These are phyloP conservation scores for Pelagophyceae sp. DNA, from an alignment of 352 stramenopile genomes.

Conservation along the genomic window DNA sequence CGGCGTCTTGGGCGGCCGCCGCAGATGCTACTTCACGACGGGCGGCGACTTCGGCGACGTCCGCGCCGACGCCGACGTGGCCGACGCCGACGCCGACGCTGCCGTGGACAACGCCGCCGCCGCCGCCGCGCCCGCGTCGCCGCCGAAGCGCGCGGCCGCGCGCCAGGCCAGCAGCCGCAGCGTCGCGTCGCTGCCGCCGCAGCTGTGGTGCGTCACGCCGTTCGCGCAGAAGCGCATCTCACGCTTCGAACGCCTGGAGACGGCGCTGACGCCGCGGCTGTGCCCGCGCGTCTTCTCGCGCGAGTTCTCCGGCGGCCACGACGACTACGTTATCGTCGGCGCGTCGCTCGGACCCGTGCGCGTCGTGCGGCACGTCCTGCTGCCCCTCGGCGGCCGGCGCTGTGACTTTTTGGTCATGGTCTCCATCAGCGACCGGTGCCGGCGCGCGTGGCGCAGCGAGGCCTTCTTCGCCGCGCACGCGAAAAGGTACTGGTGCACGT, in stretches of 20 bases:
- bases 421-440: constrained; percentile 10
- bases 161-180: no score
- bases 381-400: not conserved
- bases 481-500: not conserved
- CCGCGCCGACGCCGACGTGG: not conserved
- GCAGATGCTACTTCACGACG: constrained; percentile 15
- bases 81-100: not conserved
- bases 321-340: constrained; percentile 16
- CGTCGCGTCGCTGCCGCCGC: constrained; percentile 3
- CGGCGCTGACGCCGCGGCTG: constrained; percentile 5
- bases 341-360: not conserved
- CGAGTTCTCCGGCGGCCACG: constrained; percentile 7
- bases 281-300: constrained; percentile 11
- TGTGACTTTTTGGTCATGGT: constrained; percentile 7
- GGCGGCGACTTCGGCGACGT: not conserved
- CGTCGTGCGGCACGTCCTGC: not conserved
- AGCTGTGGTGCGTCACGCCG: constrained; percentile 21
- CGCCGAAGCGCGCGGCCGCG: not conserved
- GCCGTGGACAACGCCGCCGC: not conserved
- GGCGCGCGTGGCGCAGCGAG: not conserved
- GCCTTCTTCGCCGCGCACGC: constrained; percentile 4
- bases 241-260: not conserved
- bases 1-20: not conserved
- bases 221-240: not conserved
- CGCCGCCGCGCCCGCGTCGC: not conserved